phyloP scores from a whole-genome alignment of 192 early-diverging fungal species.

The Pilobolus umbonatus region DNA sequence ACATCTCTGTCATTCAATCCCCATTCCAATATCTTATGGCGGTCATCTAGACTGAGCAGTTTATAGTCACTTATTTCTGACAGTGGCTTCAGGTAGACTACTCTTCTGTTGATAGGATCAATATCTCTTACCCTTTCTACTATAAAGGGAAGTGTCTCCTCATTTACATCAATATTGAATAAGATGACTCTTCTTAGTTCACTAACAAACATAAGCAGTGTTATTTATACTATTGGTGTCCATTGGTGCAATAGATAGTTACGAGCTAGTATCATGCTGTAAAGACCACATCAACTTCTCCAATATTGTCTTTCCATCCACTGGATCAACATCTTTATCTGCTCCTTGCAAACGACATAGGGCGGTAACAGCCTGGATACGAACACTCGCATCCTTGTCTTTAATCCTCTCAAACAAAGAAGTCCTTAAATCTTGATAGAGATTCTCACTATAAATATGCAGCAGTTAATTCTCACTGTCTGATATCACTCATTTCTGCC shows the following conservation, averaged over 20 bases:
- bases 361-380: constrained; percentile 74
- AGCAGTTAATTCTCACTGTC: too few species aligned
- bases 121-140: constrained; percentile 75
- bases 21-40: constrained; percentile 64
- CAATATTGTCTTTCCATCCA: constrained; percentile 55
- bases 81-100: constrained; percentile 67
- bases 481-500: too few species aligned
- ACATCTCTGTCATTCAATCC: constrained; percentile 81
- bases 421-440: constrained; percentile 64
- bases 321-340: constrained; percentile 45
- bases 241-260: constrained; percentile 20
- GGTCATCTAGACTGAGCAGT: constrained; percentile 59
- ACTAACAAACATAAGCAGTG: constrained; percentile 32
- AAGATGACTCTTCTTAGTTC: constrained; percentile 82
- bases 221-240: not conserved
- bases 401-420: constrained; percentile 64
- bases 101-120: constrained; percentile 68
- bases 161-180: constrained; percentile 64
- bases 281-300: constrained; percentile 60
- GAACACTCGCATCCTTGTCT: constrained; percentile 78
- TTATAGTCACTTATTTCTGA: constrained; percentile 64
- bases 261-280: constrained; percentile 73
- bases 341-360: constrained; percentile 70
- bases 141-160: constrained; percentile 60
- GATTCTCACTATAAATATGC: constrained; percentile 58